A percentile compares a stretch with the other conserved stretches of the same genome.
Evolutionary conservation across 164 flowering plant genomes (phyloP).

Genomic region (Akebia trifoliata): DNA sequence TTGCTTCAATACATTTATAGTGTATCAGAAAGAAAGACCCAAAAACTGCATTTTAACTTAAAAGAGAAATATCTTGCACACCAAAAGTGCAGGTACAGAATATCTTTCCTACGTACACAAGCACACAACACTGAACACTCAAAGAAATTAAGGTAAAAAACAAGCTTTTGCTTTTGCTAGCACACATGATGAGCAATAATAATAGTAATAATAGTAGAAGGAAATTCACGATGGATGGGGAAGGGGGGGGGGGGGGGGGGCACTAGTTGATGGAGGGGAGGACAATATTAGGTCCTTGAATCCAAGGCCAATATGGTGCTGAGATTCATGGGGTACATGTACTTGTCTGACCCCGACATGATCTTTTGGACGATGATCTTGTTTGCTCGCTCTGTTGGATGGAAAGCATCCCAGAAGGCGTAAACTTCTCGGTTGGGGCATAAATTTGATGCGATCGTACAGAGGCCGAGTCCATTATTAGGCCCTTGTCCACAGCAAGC

Average conservation of each 20-base stretch:
- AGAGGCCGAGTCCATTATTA: slow-evolving; percentile 67
- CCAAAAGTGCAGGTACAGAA: no score
- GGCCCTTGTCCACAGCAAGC: slow-evolving; percentile 94
- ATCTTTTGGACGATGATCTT: slow-evolving; percentile 45
- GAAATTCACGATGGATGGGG: no score
- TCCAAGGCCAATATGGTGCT: slow-evolving; percentile 63
- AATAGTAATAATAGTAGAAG: not conserved
- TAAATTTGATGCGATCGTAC: slow-evolving; percentile 46
- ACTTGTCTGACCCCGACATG: slow-evolving; percentile 32
- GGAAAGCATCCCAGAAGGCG: slow-evolving; percentile 75
- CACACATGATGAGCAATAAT: no score
- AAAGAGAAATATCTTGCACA: no score
- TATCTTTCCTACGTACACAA: no score
- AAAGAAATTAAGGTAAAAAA: no score
- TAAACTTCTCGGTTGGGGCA: slow-evolving; percentile 55
- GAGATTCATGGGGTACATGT: slow-evolving; percentile 82
- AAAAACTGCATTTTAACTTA: no score
- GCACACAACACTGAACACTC: no score
- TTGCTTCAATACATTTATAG: no score
- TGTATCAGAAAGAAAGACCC: no score
- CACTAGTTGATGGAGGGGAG: not conserved
- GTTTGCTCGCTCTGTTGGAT: slow-evolving; percentile 71
- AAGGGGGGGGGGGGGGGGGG: no score
- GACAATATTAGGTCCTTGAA: slow-evolving; percentile 30
- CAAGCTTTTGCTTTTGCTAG: no score